These are phyloP conservation scores for Edaphochlamys debaryana DNA, from an alignment of 139 green algal genomes.

Conservation along the genomic window DNA sequence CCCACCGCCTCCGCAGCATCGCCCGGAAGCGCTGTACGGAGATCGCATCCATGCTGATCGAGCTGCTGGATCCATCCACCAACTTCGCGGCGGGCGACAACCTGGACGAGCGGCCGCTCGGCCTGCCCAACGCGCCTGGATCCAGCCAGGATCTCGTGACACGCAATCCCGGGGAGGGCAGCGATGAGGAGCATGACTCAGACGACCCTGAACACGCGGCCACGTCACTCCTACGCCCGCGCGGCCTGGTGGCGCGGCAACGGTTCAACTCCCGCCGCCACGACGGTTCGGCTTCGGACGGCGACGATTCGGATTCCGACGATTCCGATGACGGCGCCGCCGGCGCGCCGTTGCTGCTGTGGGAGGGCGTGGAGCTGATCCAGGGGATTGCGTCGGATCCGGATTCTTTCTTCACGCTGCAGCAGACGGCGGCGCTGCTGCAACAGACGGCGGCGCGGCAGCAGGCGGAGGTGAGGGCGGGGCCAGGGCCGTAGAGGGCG, in stretches of 20 bases:
- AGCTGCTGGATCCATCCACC: slow-evolving; percentile 28
- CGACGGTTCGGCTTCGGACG: too few species aligned
- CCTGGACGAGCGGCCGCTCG: neutral
- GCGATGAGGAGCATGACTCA: neutral
- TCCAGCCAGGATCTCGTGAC: too few species aligned
- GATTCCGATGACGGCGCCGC: neutral
- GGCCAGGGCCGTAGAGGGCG: too few species aligned
- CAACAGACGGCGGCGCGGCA: neutral
- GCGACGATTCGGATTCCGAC: too few species aligned
- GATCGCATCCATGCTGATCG: neutral
- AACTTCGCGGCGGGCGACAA: slow-evolving; percentile 3
- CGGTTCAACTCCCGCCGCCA: too few species aligned
- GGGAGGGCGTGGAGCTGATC: slow-evolving; percentile 37
- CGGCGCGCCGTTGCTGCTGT: slow-evolving; percentile 27
- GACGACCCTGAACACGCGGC: too few species aligned
- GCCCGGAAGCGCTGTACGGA: slow-evolving; percentile 19
- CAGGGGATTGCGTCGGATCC: slow-evolving; percentile 22
- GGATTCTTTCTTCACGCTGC: slow-evolving; percentile 2
- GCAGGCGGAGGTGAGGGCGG: too few species aligned
- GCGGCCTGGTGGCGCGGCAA: neutral
- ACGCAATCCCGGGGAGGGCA: too few species aligned
- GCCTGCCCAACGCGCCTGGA: too few species aligned
- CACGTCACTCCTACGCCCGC: too few species aligned
- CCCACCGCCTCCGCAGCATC: too few species aligned
- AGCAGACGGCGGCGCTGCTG: neutral